Evolutionary conservation across 2,329 filamentous ascomycete species (phyloP), one percentile per base, ranked within the genome.

Genomic region (Xylariaceae sp.): DNA sequence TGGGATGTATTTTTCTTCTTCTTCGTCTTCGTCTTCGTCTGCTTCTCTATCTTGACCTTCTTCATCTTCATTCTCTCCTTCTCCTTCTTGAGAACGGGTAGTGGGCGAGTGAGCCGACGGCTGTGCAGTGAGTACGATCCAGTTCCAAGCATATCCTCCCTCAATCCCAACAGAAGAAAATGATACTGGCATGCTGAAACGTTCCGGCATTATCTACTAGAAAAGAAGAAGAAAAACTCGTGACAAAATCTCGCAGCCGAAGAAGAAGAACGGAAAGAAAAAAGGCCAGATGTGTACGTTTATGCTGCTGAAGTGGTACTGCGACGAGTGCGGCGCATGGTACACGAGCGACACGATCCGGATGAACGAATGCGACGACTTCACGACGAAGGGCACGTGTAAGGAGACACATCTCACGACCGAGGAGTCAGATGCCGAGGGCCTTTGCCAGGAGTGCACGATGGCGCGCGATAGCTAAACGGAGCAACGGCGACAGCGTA

Each of bases 281-380:
- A 30, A 42, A 48, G 44, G 48, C 51, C 59, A 64, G 51, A 71
- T 71, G 69, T 71, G 69, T 53, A 62, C 62, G 37, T 71, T 70
- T 50, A 66, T 71, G 68, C 53, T 69, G 39, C 60, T 70, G 4
- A 70, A 69, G 61, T 71, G 69, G 69, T 71, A 70, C 62, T 71
- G 69, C 55, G 68, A 70, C 50, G 67, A 68, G 48, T 71, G 69
- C 42, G 69, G 69, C 58, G 69, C 69, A 59, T 71, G 69, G 69
- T 71, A 71, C 59, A 71, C 69, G 5, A 71, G 69, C 56, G 69
- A 71, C 62, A 67, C 68, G 60, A 69, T 71, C 61, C 70, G 68
- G 58, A 56, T 66, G 8, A 57, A 60, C 54, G 68, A 71, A 51
- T 71, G 69, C 55, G 64, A 66, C 30, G 57, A 50, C n/a, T 70